Evolutionary conservation across 2,329 filamentous ascomycete genomes (phyloP).

Genomic region (Penicillium sp.): DNA sequence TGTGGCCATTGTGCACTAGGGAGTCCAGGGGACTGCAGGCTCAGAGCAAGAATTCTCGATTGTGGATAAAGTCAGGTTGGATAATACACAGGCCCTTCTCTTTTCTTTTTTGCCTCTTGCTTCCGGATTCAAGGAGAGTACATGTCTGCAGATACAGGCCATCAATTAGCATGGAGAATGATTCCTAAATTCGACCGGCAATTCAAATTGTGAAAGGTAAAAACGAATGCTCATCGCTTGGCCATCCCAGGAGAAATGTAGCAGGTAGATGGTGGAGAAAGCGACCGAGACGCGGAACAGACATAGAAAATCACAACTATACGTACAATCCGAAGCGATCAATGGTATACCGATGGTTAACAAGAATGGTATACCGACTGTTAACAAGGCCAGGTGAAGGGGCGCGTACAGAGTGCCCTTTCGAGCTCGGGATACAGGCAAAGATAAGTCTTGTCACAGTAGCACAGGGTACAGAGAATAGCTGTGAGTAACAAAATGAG

Average conservation of each 20-base stretch:
- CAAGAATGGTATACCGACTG: slow-evolving; percentile 13
- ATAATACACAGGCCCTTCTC: slow-evolving; percentile 37
- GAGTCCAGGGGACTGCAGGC: slow-evolving; percentile 20
- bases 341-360: slow-evolving; percentile 12
- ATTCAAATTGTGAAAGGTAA: background rate
- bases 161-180: slow-evolving; percentile 38
- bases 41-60: slow-evolving; percentile 31
- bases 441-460: slow-evolving; percentile 12
- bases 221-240: background rate
- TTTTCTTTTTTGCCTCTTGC: slow-evolving; percentile 20
- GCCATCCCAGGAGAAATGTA: background rate
- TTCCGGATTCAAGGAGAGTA: slow-evolving; percentile 37
- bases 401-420: slow-evolving; percentile 16
- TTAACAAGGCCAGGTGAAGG: slow-evolving; percentile 9
- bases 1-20: slow-evolving; percentile 43
- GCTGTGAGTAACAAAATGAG: too few relatives aligned
- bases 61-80: slow-evolving; percentile 32
- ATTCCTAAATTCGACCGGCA: slow-evolving; percentile 6
- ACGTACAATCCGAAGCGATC: slow-evolving; percentile 39
- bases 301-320: slow-evolving; percentile 30
- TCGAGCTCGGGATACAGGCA: slow-evolving; percentile 9
- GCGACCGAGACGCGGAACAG: slow-evolving; percentile 8
- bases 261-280: slow-evolving; percentile 6
- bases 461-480: background rate
- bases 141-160: slow-evolving; percentile 39